phyloP scores from a whole-genome alignment of 352 stramenopile genomes.

The Saprolegnia diclina region DNA sequence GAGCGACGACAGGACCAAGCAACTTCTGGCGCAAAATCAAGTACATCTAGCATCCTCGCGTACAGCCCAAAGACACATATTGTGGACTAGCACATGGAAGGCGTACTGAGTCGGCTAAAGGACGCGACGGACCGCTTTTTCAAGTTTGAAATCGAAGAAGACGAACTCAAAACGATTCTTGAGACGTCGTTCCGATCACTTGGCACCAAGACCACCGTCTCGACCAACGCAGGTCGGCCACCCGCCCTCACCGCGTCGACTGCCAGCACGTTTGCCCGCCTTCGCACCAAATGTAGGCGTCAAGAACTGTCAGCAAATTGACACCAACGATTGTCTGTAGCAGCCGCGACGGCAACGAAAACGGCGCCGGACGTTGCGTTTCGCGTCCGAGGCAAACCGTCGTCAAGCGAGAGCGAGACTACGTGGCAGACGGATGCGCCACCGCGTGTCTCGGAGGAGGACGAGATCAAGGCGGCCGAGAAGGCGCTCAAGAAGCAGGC shows the following conservation, averaged over 20 bases:
- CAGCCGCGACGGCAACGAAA: background rate
- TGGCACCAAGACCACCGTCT: conserved; percentile 7
- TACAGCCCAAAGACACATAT: background rate
- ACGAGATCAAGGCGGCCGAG: conserved; percentile 30
- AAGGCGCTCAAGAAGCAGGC: conserved; percentile 87
- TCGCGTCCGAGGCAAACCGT: conserved; percentile 40
- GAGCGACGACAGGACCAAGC: background rate
- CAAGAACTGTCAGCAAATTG: conserved; percentile 16
- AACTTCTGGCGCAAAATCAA: conserved; percentile 1
- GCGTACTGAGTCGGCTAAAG: conserved; percentile 56
- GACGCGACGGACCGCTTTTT: conserved; percentile 85
- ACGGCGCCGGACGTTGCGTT: conserved; percentile 47
- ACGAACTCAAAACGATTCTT: conserved; percentile 80
- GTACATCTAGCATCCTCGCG: background rate
- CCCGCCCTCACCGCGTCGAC: conserved; percentile 30
- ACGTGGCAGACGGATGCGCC: conserved; percentile 26
- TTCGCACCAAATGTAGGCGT: background rate
- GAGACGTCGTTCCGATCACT: conserved; percentile 43
- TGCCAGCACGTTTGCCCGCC: background rate
- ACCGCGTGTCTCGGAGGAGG: conserved; percentile 30
- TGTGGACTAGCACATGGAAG: conserved; percentile 68
- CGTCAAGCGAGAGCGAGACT: background rate
- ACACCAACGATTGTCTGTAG: conserved; percentile 25
- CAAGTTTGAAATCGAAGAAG: conserved; percentile 91
- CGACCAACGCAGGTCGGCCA: conserved; percentile 25